Conservation (phyloP, 2,329 filamentous ascomycete species). For the Byssochlamys sp. region DNA sequence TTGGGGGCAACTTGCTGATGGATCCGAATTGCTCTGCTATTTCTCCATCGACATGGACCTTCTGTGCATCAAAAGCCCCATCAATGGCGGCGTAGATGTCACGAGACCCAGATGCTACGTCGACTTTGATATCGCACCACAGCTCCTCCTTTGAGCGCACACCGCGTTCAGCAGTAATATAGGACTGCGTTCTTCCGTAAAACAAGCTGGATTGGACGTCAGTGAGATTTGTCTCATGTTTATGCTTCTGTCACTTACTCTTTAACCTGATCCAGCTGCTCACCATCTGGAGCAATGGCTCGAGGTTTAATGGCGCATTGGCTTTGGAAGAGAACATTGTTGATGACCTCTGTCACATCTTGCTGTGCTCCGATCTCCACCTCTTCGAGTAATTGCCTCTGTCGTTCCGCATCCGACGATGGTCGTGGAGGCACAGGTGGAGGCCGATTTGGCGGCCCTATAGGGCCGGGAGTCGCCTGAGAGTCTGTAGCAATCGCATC, state of each 20-base stretch:
- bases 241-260: constrained; percentile 35
- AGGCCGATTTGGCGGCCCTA: constrained; percentile 37
- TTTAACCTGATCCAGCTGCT: constrained; percentile 74
- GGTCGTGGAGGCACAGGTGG: constrained; percentile 53
- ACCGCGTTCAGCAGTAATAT: constrained; percentile 37
- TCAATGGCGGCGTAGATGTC: constrained; percentile 79
- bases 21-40: constrained; percentile 57
- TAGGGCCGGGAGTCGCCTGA: constrained; percentile 7
- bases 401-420: constrained; percentile 21
- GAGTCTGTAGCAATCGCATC: constrained; percentile 3
- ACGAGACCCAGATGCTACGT: constrained; percentile 48
- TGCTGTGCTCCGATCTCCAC: constrained; percentile 65
- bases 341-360: constrained; percentile 92
- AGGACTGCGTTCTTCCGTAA: constrained; percentile 39
- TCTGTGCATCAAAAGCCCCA: constrained; percentile 71
- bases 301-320: constrained; percentile 73
- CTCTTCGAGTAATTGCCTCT: constrained; percentile 36
- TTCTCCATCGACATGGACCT: constrained; percentile 56
- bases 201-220: constrained; percentile 33
- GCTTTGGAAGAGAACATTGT: constrained; percentile 81
- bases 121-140: constrained; percentile 55
- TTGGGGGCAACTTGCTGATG: constrained; percentile 66
- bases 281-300: constrained; percentile 56
- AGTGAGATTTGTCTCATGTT: constrained; percentile 1
- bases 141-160: constrained; percentile 46